Conservation (phyloP, 768 basidiomycete species). For the Tricholoma flavovirens region DNA sequence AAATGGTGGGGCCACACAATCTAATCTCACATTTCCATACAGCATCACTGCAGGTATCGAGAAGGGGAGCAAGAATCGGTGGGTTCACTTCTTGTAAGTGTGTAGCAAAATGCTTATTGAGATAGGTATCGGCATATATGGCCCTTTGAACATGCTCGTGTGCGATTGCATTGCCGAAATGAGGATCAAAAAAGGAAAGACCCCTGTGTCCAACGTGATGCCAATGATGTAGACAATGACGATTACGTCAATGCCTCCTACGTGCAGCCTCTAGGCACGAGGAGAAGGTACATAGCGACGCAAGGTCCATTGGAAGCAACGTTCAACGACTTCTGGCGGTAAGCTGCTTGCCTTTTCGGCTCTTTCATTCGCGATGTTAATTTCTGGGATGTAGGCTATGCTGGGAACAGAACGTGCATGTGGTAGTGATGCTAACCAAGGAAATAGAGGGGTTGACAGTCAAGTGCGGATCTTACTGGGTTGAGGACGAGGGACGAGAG, state of each 20-base stretch:
- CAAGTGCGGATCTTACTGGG: constrained; percentile 93
- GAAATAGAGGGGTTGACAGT: constrained; percentile 83
- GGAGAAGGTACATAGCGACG: constrained; percentile 86
- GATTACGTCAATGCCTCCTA: constrained; percentile 97
- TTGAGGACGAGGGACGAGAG: constrained; percentile 28
- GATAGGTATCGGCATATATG: constrained; percentile 90
- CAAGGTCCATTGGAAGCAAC: constrained; percentile 92
- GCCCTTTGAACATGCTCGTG: constrained; percentile 95
- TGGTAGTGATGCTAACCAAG: constrained; percentile 95
- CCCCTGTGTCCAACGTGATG: neutral
- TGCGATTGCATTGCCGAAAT: constrained; percentile 48
- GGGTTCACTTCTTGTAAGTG: constrained; percentile 7
- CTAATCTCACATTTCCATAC: constrained; percentile 58
- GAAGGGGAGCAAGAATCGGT: constrained; percentile 92
- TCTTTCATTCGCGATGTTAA: constrained; percentile 1
- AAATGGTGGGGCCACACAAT: constrained; percentile 8
- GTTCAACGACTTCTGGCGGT: constrained; percentile 93
- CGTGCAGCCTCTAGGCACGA: constrained; percentile 81
- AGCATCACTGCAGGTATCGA: constrained; percentile 95
- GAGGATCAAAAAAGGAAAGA: constrained; percentile 3
- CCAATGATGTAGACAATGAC: constrained; percentile 43
- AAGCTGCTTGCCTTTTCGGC: constrained; percentile 25
- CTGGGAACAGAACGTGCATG: constrained; percentile 92
- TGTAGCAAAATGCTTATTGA: constrained; percentile 1
- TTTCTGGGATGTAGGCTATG: constrained; percentile 47